Evolutionary conservation across 371 early-diverging fungal species (phyloP).

Genomic region (Actinomortierella ambigua): DNA sequence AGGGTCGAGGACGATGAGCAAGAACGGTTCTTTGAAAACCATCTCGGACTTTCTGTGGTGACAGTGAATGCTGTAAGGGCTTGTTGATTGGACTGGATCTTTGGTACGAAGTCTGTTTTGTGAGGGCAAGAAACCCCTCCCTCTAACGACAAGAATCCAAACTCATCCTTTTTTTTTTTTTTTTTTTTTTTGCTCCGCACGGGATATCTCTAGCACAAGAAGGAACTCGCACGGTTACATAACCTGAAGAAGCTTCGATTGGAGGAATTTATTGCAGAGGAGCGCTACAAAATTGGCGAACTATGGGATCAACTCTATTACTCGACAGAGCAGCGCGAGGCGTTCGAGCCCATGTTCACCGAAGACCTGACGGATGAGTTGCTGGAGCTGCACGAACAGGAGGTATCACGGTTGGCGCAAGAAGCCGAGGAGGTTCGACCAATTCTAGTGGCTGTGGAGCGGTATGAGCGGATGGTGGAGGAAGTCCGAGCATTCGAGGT

Average conservation of each 20-base stretch:
- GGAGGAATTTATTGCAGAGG: conserved; percentile 29
- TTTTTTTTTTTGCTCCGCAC: neutral
- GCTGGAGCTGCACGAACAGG: conserved; percentile 21
- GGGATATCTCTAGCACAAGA: conserved; percentile 16
- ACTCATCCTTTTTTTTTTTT: neutral
- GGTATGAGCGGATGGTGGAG: conserved; percentile 21
- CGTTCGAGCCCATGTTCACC: conserved; percentile 20
- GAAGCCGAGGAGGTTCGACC: conserved; percentile 21
- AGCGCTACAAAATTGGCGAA: conserved; percentile 22
- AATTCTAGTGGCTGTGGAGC: conserved; percentile 18
- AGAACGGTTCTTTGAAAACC: conserved; percentile 18
- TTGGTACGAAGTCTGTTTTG: no score
- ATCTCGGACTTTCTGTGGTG: conserved; percentile 22
- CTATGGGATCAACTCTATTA: conserved; percentile 37
- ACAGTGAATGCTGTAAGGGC: conserved; percentile 25
- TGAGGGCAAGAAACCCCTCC: no score
- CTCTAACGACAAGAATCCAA: no score
- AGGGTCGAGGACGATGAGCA: conserved; percentile 34
- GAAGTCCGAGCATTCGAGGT: conserved; percentile 36
- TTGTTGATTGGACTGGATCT: no score
- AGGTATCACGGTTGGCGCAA: conserved; percentile 22
- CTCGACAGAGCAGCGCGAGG: conserved; percentile 23
- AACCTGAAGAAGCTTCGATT: conserved; percentile 24
- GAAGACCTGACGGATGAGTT: conserved; percentile 29
- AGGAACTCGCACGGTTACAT: conserved; percentile 23